A percentile compares a stretch with the other conserved stretches of the same genome.
These are phyloP conservation scores for Tephrocybe sp. DNA, from an alignment of 768 basidiomycete species.

Conservation along the genomic window DNA sequence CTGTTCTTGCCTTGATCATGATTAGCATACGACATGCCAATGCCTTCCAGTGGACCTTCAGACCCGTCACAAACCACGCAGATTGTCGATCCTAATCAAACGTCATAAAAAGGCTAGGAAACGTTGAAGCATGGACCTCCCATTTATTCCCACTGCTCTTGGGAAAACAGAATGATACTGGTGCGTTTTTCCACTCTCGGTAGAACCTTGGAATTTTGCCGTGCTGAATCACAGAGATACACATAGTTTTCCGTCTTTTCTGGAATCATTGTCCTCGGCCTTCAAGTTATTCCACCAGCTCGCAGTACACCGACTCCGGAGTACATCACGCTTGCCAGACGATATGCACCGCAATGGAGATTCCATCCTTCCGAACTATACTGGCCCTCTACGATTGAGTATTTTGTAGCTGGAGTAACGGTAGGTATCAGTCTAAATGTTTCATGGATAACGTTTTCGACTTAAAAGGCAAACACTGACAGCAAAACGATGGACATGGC, in stretches of 20 bases:
- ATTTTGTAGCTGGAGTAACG: constrained; percentile 16
- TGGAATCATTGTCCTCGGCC: constrained; percentile 5
- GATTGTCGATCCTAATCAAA: too few species aligned
- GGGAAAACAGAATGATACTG: too few species aligned
- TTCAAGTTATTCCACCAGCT: background rate
- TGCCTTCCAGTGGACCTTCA: too few species aligned
- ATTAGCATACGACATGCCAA: too few species aligned
- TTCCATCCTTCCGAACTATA: constrained; percentile 16
- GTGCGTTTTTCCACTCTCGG: background rate
- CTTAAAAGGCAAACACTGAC: background rate
- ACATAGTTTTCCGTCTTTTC: constrained; percentile 1
- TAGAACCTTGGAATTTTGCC: background rate
- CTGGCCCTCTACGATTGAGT: constrained; percentile 17
- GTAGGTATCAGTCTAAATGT: constrained; percentile 1
- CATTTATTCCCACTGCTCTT: background rate
- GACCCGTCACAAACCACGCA: too few species aligned
- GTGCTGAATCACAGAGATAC: too few species aligned
- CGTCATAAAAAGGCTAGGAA: background rate
- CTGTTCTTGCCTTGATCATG: too few species aligned
- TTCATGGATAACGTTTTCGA: background rate
- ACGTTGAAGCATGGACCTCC: background rate
- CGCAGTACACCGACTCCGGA: constrained; percentile 11
- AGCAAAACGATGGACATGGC: constrained; percentile 14
- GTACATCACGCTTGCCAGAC: constrained; percentile 14
- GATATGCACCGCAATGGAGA: constrained; percentile 18